Conservation (phyloP, 1,284 basidiomycete species). For the Cutaneotrichosporon mucoides region DNA sequence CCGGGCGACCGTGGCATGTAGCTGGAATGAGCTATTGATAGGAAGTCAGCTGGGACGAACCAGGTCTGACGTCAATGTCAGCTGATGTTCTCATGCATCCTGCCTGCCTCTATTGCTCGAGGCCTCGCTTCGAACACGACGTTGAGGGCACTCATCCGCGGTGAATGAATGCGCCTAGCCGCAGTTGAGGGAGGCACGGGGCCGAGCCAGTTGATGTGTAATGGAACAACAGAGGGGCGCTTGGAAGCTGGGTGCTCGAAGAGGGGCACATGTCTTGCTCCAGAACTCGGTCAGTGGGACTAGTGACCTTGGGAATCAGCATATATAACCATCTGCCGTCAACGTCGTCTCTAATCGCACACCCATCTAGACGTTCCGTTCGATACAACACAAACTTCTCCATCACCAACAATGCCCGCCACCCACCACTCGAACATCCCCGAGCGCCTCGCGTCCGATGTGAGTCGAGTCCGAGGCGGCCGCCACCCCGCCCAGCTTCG, state of each 20-base stretch:
- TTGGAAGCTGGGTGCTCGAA: too few species aligned
- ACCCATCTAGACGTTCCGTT: too few species aligned
- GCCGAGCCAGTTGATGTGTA: neutral
- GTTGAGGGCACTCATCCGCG: neutral
- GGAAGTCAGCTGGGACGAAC: neutral
- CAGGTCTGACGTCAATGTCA: slow-evolving; percentile 6
- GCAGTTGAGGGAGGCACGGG: too few species aligned
- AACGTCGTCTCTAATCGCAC: neutral
- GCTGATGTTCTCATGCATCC: neutral
- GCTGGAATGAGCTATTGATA: too few species aligned
- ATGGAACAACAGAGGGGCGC: too few species aligned
- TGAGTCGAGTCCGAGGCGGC: slow-evolving; percentile 21
- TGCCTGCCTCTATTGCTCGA: neutral
- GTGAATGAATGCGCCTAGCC: too few species aligned
- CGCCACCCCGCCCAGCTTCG: too few species aligned
- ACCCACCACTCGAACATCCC: slow-evolving; percentile 5
- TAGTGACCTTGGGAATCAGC: neutral
- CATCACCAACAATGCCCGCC: neutral
- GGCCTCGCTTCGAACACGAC: slow-evolving; percentile 2
- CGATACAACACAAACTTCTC: neutral
- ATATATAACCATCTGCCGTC: neutral
- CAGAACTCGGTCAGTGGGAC: too few species aligned
- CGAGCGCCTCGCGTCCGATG: slow-evolving; percentile 10
- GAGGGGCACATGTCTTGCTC: too few species aligned
- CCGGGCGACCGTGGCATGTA: too few species aligned